These are phyloP conservation scores for Spiraea crenata DNA, from an alignment of 331 rosid species.

Conservation along the genomic window DNA sequence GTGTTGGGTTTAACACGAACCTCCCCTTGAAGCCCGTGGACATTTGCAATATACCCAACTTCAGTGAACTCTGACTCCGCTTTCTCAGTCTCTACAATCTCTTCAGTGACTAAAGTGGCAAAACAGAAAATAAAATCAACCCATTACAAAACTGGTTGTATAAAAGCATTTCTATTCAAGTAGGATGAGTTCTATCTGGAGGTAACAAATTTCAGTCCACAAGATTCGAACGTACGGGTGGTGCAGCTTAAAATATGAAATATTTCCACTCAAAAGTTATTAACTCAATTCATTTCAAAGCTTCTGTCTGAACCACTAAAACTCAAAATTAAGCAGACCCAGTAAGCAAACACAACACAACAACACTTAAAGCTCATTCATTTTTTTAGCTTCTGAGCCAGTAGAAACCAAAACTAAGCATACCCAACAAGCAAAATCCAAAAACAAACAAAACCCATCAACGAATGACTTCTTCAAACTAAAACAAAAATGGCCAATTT, in stretches of 20 bases:
- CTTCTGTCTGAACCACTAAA: not conserved
- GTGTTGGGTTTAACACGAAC: slow-evolving; percentile 68
- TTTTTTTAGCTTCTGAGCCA: no score
- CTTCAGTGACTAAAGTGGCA: slow-evolving; percentile 38
- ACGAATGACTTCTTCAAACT: no score
- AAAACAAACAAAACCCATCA: no score
- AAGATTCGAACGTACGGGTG: not conserved
- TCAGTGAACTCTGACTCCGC: slow-evolving; percentile 45
- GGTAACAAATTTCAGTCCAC: not conserved
- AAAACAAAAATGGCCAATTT: no score
- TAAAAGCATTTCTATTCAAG: not conserved
- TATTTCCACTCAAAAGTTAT: not conserved
- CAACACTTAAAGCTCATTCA: no score
- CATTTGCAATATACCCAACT: slow-evolving; percentile 67
- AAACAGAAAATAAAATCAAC: slow-evolving; percentile 4
- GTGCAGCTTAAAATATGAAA: not conserved
- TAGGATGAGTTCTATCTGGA: not conserved
- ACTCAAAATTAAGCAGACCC: slow-evolving; percentile 9
- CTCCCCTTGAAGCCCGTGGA: slow-evolving; percentile 82
- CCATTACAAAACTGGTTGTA: not conserved
- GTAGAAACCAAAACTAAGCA: no score
- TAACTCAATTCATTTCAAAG: not conserved
- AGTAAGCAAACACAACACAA: not conserved
- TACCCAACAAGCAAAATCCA: no score
- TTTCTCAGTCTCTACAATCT: slow-evolving; percentile 34